Percentiles rank a stretch among this genome's conserved stretches.
Conservation (phyloP, 1,139 yeast genomes). For the Hyphopichia burtonii region DNA sequence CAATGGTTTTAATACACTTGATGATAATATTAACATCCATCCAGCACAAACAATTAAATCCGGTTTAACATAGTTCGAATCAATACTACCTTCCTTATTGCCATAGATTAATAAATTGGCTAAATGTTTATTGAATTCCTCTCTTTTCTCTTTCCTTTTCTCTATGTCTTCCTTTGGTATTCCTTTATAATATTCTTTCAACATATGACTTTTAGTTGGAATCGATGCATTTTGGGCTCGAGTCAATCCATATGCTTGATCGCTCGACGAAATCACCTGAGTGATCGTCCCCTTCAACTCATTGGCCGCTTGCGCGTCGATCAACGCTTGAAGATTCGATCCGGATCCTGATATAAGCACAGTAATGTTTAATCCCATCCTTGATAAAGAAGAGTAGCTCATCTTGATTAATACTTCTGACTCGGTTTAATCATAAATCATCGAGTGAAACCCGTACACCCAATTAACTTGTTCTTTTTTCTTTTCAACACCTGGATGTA, state of each 20-base stretch:
- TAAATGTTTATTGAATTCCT: constrained; percentile 71
- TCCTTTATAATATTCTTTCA: constrained; percentile 73
- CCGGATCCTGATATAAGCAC: constrained; percentile 95
- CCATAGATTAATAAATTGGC: constrained; percentile 64
- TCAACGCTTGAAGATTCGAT: constrained; percentile 87
- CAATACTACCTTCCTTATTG: constrained; percentile 26
- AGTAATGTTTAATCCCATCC: constrained; percentile 39
- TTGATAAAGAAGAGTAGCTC: background rate
- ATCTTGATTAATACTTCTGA: no score
- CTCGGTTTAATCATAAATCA: no score
- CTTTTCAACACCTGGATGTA: no score
- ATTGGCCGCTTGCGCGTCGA: constrained; percentile 60
- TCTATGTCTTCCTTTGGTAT: constrained; percentile 63
- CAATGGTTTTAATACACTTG: constrained; percentile 68
- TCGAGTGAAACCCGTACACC: no score
- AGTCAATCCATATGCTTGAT: constrained; percentile 77
- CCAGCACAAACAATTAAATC: constrained; percentile 95
- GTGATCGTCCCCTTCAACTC: constrained; percentile 54
- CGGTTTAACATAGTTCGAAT: constrained; percentile 49
- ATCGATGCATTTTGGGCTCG: constrained; percentile 73
- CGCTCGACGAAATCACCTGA: constrained; percentile 80
- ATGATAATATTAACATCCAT: constrained; percentile 92
- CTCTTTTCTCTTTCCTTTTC: constrained; percentile 61
- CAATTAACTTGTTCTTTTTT: no score
- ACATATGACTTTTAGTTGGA: constrained; percentile 66